Base-by-base conservation (phyloP, 1,284 basidiomycete genomes). In the Cronartium quercuum region DNA sequence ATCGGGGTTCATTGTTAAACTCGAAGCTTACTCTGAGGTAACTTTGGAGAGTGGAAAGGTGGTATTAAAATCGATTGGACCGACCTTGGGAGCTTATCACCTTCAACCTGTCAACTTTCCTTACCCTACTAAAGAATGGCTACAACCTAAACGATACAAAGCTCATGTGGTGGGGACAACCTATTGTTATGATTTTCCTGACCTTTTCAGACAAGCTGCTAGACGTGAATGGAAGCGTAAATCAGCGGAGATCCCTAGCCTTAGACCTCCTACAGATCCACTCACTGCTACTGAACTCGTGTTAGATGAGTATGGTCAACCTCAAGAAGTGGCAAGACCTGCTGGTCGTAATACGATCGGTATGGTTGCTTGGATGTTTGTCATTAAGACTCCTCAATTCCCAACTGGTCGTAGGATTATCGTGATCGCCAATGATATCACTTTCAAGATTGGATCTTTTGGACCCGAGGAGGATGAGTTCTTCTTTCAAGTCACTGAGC, bases 141-240 rank as follows among this genome's bases (percentile, higher is more conserved):
- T 98, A 68, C 96, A 99, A 83, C 94, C 95, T 74, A 94, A 96
- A 82, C 93, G 96, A 79, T 98, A 97, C 85, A 94, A 98, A 81
- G 96, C 96, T n/a, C 96, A 98, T 83, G 88, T 96, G 75, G 90
- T 97, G 78, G 95, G 96, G 76, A 99, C 96, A 40, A 98, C 95
- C 65, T 99, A 98, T 81, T 94, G 91, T 57, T 84, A 98, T 84
- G 96, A 98, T 84, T 98, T 98, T 88, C 94, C 96, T 64, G 95
- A 97, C 81, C 88, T 98, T 76, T 97, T 98, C 86, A 90, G 93
- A 66, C 98, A 98, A 84, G 93, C 95, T 6, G 85, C 98, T 76
- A 91, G 94, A 81, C 92, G 94, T 80, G 87, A 92, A 77, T 99
- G 95, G 95, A 87, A 89, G 42, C 82, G 84, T 37, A 84, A 83